Evolutionary conservation across 1,139 yeast species (phyloP).

Genomic region (Zygosaccharomyces sapae): DNA sequence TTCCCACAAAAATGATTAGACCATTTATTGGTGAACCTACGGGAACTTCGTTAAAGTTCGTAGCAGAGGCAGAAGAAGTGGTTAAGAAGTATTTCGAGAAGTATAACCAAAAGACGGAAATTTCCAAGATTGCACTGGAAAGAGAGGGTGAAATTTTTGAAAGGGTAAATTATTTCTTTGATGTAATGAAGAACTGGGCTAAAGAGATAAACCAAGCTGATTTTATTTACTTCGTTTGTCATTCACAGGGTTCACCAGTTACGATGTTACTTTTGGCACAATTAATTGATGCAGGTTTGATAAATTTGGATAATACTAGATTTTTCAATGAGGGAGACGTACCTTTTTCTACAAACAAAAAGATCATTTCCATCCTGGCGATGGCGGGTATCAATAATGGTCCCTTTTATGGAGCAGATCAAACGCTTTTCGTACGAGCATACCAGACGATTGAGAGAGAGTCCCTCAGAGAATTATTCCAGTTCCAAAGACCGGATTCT

Average conservation of each 20-base stretch:
- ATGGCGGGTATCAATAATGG: slow-evolving; percentile 97
- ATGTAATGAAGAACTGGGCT: slow-evolving; percentile 66
- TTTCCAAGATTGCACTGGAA: slow-evolving; percentile 88
- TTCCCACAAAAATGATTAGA: slow-evolving; percentile 80
- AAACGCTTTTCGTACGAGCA: slow-evolving; percentile 76
- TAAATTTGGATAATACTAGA: slow-evolving; percentile 35
- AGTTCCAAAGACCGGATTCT: slow-evolving; percentile 73
- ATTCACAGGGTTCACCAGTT: slow-evolving; percentile 95
- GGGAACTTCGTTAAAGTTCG: slow-evolving; percentile 83
- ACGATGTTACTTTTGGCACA: slow-evolving; percentile 72
- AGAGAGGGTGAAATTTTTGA: slow-evolving; percentile 88
- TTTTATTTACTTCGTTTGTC: slow-evolving; percentile 82
- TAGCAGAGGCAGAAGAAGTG: slow-evolving; percentile 79
- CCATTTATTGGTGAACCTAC: slow-evolving; percentile 90
- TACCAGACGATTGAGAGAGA: slow-evolving; percentile 87
- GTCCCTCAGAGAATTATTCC: slow-evolving; percentile 78
- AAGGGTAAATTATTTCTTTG: slow-evolving; percentile 75
- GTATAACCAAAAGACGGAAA: slow-evolving; percentile 49
- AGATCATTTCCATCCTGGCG: slow-evolving; percentile 68
- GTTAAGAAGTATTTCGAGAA: slow-evolving; percentile 69
- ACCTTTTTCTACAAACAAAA: slow-evolving; percentile 37
- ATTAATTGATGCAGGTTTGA: slow-evolving; percentile 65
- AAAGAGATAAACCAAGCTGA: slow-evolving; percentile 72
- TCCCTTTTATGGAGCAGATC: slow-evolving; percentile 87
- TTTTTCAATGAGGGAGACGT: slow-evolving; percentile 25